These are phyloP conservation scores for Jasminum sambac DNA, from an alignment of 257 asterid genomes.

Conservation along the genomic window DNA sequence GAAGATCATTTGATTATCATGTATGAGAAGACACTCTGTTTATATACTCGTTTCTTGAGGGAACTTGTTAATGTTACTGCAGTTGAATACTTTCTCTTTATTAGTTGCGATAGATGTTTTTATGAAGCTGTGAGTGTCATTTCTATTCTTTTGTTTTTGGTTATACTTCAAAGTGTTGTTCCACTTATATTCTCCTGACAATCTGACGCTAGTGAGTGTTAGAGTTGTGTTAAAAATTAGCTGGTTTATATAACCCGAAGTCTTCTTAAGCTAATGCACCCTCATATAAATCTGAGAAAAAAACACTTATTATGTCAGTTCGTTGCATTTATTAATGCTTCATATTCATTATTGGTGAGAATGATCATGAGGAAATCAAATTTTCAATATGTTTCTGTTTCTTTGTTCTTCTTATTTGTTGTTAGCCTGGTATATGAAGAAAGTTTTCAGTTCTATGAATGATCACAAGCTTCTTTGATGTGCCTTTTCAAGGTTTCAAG, in stretches of 20 bases:
- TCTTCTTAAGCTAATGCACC: not conserved
- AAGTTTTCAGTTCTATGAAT: not conserved
- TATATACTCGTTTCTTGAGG: not conserved
- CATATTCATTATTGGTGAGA: constrained; percentile 3
- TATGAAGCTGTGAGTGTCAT: not conserved
- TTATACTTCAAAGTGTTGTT: not conserved
- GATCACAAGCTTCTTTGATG: not conserved
- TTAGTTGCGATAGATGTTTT: not conserved
- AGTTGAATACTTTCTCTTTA: not conserved
- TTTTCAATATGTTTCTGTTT: constrained; percentile 1
- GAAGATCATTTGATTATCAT: not conserved
- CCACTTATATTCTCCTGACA: not conserved
- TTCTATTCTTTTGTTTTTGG: not conserved
- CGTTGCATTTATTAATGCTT: not conserved
- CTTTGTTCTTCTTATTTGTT: constrained; percentile 13
- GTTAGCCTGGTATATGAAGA: not conserved
- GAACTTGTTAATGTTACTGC: not conserved
- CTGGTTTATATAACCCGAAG: not conserved
- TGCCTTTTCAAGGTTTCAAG: constrained; percentile 65
- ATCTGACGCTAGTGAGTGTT: not conserved
- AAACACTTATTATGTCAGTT: not conserved
- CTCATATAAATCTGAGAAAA: not conserved
- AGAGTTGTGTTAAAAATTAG: not conserved
- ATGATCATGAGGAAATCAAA: constrained; percentile 13
- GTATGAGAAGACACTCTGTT: not conserved